These are phyloP conservation scores for Claviceps sorghi DNA, from an alignment of 2,329 filamentous ascomycete genomes.

Conservation along the genomic window DNA sequence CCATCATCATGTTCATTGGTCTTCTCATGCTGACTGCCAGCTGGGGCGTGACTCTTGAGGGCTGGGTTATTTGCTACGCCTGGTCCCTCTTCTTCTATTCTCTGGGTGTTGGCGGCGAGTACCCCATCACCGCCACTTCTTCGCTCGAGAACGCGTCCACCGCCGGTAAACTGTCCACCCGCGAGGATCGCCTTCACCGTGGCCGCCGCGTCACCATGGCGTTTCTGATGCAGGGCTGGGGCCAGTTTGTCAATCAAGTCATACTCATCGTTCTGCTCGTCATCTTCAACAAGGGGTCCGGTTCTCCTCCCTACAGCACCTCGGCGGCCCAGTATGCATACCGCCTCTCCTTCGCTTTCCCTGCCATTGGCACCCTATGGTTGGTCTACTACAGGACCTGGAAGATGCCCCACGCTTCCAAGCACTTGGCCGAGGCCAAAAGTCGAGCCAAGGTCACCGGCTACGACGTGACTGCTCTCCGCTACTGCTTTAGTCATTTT, in stretches of 20 bases:
- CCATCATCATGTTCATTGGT: slow-evolving; percentile 82
- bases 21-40: slow-evolving; percentile 80
- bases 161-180: slow-evolving; percentile 76
- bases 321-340: slow-evolving; percentile 79
- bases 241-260: slow-evolving; percentile 87
- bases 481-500: slow-evolving; percentile 67
- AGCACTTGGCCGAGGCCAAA: slow-evolving; percentile 70
- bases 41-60: slow-evolving; percentile 76
- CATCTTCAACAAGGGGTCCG: slow-evolving; percentile 68
- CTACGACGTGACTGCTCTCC: slow-evolving; percentile 76
- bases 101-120: slow-evolving; percentile 65
- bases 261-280: slow-evolving; percentile 74
- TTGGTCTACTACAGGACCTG: slow-evolving; percentile 90
- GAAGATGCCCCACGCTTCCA: slow-evolving; percentile 83
- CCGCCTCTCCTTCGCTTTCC: slow-evolving; percentile 82
- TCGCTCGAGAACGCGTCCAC: slow-evolving; percentile 85
- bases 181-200: slow-evolving; percentile 85
- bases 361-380: slow-evolving; percentile 82
- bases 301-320: slow-evolving; percentile 61
- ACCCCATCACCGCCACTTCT: slow-evolving; percentile 91
- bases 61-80: slow-evolving; percentile 95
- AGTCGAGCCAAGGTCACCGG: slow-evolving; percentile 77
- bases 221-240: slow-evolving; percentile 98
- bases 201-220: slow-evolving; percentile 90
- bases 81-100: slow-evolving; percentile 77